phyloP scores from a whole-genome alignment of 2,329 filamentous ascomycete genomes.

The Fusarium irregulare region DNA sequence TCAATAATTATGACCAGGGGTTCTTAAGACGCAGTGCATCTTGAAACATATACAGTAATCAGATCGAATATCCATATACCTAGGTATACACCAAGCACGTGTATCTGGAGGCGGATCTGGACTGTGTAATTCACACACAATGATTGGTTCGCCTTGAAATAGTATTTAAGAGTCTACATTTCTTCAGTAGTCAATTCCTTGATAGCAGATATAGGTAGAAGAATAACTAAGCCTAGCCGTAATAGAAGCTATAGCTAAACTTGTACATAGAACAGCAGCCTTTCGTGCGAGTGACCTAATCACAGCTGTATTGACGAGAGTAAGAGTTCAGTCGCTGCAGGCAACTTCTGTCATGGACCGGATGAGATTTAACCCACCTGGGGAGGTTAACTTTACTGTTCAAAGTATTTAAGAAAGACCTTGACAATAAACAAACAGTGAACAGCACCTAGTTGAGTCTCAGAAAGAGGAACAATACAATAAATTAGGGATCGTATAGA shows the following conservation, averaged over 20 bases:
- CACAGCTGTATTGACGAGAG: too few species aligned
- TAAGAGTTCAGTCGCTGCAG: too few species aligned
- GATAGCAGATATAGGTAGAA: not conserved
- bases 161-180: not conserved
- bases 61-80: not conserved
- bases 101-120: not conserved
- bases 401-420: too few species aligned
- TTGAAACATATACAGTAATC: not conserved
- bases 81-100: not conserved
- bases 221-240: not conserved
- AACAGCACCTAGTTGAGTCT: not conserved
- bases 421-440: too few species aligned
- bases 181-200: not conserved
- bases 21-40: too few species aligned
- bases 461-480: not conserved
- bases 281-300: too few species aligned
- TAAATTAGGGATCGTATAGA: too few species aligned
- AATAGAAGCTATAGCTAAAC: not conserved
- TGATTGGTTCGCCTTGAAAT: conserved; percentile 2
- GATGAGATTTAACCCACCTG: too few species aligned
- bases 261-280: not conserved
- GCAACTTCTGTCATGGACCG: too few species aligned
- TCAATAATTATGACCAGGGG: too few species aligned
- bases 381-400: too few species aligned
- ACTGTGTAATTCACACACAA: conserved; percentile 7